Evolutionary conservation across 2,329 filamentous ascomycete species (phyloP), one percentile per base, ranked within the genome.

Genomic region (Ascochyta lentis): DNA sequence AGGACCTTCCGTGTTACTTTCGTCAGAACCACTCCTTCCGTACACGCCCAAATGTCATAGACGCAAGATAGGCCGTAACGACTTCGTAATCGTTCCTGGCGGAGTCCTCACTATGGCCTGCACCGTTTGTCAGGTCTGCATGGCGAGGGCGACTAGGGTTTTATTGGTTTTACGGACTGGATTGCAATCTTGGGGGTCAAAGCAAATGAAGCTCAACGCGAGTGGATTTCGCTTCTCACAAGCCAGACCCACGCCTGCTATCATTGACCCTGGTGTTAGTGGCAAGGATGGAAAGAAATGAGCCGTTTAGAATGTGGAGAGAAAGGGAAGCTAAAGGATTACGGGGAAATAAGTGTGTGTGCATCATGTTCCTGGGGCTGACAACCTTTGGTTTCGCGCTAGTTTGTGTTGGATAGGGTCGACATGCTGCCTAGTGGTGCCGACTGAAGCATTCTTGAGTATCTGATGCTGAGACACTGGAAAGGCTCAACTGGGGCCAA

Each of bases 121-220:
- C n/a, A 35, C 42, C 26, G 15, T 19, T 23, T 31, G 3, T 41
- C 48, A 23, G 27, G 19, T 43, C 29, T 47, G 47, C 31, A 51
- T 38, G 9, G 38, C 42, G 16, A 43, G 34, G 38, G 33, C 47
- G 33, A 47, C 31, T 43, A 15, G 16, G 42, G 12, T 56, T 47
- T 38, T 38, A 47, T 50, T 56, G 26, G n/a, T 19, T 19, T 42
- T 50, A 47, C 47, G 47, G 53, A 38, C 31, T 51, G 51, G 47
- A 47, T 43, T 56, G 47, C 53, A 55, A 44, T 56, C 42, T 56
- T 51, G 48, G 53, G 53, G 53, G 53, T 43, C 39, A 31, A 24
- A 51, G 16, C 42, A 50, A 33, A 38, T 47, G 7, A 56, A 43
- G n/a, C 10, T 24, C 19, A 34, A 6, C 22, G 8, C 37, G 40